Evolutionary conservation across 176 grass and related monocot genomes (phyloP).

Genomic region (Musa schizocarpa): DNA sequence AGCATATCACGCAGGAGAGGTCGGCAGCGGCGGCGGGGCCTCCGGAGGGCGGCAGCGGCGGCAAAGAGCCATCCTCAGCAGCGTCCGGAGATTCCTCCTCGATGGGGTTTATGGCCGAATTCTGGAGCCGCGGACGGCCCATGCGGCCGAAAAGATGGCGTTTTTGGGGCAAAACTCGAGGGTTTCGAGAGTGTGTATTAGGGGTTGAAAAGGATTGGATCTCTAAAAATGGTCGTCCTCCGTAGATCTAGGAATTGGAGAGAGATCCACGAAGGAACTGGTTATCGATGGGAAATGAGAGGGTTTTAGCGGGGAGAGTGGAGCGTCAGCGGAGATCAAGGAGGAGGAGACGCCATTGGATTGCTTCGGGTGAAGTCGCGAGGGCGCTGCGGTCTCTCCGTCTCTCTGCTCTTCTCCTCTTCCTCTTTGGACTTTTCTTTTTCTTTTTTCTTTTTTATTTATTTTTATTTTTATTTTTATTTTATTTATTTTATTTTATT

Average conservation of each 20-base stretch:
- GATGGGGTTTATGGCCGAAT: constrained; percentile 8
- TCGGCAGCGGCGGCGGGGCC: neutral
- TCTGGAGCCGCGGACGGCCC: constrained; percentile 8
- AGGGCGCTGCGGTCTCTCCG: neutral
- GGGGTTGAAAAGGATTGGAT: neutral
- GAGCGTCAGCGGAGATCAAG: neutral
- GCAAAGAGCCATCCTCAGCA: neutral
- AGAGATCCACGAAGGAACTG: neutral
- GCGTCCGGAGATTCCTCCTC: constrained; percentile 4
- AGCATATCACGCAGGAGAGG: constrained; percentile 72
- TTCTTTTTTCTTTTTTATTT: neutral
- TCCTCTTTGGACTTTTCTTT: neutral
- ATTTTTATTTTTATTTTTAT: too few species aligned
- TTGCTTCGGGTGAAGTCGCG: neutral
- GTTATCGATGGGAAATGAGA: neutral
- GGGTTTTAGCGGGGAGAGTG: neutral
- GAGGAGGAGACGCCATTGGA: neutral
- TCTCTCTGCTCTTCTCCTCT: neutral
- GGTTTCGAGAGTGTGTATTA: neutral
- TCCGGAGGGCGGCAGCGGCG: neutral
- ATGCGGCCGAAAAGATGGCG: neutral
- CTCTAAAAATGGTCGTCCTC: neutral
- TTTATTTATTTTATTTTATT: too few species aligned
- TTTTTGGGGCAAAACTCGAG: neutral
- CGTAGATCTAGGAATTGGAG: neutral